Base-by-base conservation (phyloP, 2,329 filamentous ascomycete genomes). In the Microcyclospora tardicrescens region DNA sequence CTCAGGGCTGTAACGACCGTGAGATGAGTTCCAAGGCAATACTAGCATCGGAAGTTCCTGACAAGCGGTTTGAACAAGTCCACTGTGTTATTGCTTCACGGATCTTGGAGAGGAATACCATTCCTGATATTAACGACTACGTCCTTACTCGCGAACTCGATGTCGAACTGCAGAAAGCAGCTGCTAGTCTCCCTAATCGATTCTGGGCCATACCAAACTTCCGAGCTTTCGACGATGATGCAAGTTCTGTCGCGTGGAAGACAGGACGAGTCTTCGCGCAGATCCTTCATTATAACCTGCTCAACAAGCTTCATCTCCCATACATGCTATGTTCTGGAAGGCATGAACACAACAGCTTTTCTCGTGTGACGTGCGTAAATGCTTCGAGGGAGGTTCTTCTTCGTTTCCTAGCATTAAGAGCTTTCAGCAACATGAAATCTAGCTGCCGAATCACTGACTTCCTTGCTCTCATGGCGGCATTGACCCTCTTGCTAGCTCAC, bases 1-100 rank as follows among this genome's bases (percentile, higher is more conserved):
- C 65, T 0, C 60, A 63, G 13, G 67, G 64, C 5, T 62, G 59
- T 0, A 55, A 58, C 2, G 64, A 69, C 30, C 57, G 61, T 36
- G 54, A 53, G 10, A 67, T 68, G 42, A 8, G 34, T 15, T 33
- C 14, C 2, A 6, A 3, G 15, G 29, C 19, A 15, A 15, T 28
- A 8, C 3, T 55, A 47, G 8, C 54, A 51, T 24, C 19, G 5
- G 19, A 24, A 24, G 8, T 24, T 8, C 19, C 19, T 24, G 8
- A 5, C 5, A 8, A 24, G 19, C 19, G 19, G 4, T 8, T 24
- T 24, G 19, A 24, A 24, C 19, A 8, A 24, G 19, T 24, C 8
- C 19, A 24, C 19, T 24, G 19, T 24, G 19, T 24, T 4, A 8
- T 24, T 4, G 19, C 19, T 8, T 24, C 19, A 24, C 19, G 19